A percentile compares a stretch with the other conserved stretches of the same genome.
These are phyloP conservation scores for Candida wancherniae DNA, from an alignment of 805 yeast genomes.

Conservation along the genomic window DNA sequence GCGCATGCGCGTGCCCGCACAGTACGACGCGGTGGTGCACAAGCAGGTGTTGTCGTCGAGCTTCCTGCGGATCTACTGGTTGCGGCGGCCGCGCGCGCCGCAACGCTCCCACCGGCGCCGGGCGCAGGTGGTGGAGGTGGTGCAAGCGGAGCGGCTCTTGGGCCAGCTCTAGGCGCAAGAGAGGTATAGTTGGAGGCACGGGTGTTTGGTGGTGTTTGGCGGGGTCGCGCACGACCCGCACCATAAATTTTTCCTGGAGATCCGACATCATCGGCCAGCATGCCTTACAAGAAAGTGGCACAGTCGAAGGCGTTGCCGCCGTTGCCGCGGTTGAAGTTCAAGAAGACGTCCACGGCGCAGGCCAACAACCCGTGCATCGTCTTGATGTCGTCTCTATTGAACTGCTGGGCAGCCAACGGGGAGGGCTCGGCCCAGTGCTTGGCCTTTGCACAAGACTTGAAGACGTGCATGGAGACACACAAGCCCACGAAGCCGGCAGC, in stretches of 20 bases:
- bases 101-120: too few species aligned
- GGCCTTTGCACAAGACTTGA: constrained; percentile 62
- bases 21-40: constrained; percentile 24
- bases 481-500: constrained; percentile 37
- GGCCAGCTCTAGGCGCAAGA: too few species aligned
- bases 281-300: constrained; percentile 42
- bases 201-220: too few species aligned
- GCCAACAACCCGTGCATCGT: constrained; percentile 70
- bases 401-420: constrained; percentile 96
- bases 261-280: constrained; percentile 12
- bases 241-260: constrained; percentile 6
- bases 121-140: too few species aligned
- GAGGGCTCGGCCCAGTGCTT: constrained; percentile 71
- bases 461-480: constrained; percentile 60
- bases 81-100: too few species aligned
- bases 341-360: constrained; percentile 55
- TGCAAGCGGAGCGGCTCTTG: too few species aligned
- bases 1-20: constrained; percentile 7
- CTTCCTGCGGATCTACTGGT: constrained; percentile 33
- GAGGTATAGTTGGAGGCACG: too few species aligned
- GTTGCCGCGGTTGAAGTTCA: constrained; percentile 66
- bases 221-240: too few species aligned
- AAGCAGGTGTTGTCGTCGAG: constrained; percentile 20
- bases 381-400: constrained; percentile 76
- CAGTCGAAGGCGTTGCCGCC: constrained; percentile 54